Percentiles rank a stretch among this genome's conserved stretches.
These are phyloP conservation scores for Metschnikowia drakensbergensis DNA, from an alignment of 805 yeast genomes.

Conservation along the genomic window DNA sequence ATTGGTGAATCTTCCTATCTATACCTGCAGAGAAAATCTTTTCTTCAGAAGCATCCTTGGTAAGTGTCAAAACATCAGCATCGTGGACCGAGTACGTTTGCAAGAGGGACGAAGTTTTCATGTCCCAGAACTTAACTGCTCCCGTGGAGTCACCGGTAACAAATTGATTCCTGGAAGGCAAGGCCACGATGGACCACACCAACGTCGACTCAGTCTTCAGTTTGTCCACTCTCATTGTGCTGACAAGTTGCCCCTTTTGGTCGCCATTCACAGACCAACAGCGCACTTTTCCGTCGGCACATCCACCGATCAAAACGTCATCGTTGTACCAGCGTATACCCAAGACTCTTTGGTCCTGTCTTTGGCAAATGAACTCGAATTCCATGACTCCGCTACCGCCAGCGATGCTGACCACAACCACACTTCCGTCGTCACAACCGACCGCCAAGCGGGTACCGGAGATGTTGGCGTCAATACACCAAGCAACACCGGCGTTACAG, in stretches of 20 bases:
- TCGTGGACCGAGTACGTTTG: slow-evolving; percentile 84
- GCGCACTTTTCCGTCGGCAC: slow-evolving; percentile 90
- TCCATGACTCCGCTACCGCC: slow-evolving; percentile 85
- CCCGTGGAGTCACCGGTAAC: slow-evolving; percentile 99
- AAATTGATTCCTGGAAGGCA: slow-evolving; percentile 64
- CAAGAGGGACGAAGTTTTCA: slow-evolving; percentile 64
- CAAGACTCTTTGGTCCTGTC: slow-evolving; percentile 80
- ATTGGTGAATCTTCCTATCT: slow-evolving; percentile 84
- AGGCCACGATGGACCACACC: slow-evolving; percentile 78
- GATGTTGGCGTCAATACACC: slow-evolving; percentile 75
- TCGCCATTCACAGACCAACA: slow-evolving; percentile 59
- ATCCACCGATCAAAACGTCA: slow-evolving; percentile 77
- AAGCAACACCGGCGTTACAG: slow-evolving; percentile 88
- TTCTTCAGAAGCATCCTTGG: slow-evolving; percentile 56
- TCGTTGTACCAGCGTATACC: slow-evolving; percentile 72
- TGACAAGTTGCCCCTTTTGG: slow-evolving; percentile 62
- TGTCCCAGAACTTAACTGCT: slow-evolving; percentile 88
- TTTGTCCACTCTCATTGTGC: slow-evolving; percentile 90
- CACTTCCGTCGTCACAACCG: slow-evolving; percentile 94
- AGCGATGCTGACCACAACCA: slow-evolving; percentile 75
- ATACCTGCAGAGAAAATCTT: slow-evolving; percentile 85
- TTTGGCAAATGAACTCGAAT: slow-evolving; percentile 68
- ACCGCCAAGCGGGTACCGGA: slow-evolving; percentile 66
- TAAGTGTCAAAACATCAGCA: slow-evolving; percentile 81
- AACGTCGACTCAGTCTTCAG: slow-evolving; percentile 80